Percentiles rank a stretch among this genome's conserved stretches.
phyloP scores from a whole-genome alignment of 768 basidiomycete species.

The Stropharia rugosoannulata region DNA sequence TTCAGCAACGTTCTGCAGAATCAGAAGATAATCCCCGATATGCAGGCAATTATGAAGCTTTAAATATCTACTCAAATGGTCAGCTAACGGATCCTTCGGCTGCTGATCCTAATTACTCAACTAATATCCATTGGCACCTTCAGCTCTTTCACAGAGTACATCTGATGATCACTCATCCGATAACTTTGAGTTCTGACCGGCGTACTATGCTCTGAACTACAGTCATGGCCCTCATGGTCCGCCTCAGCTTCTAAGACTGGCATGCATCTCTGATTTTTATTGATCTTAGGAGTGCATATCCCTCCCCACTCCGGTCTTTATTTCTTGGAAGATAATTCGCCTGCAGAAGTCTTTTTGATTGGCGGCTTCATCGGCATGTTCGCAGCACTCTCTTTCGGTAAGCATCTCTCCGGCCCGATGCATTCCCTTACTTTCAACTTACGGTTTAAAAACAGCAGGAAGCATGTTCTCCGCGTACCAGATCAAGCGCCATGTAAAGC shows the following conservation, averaged over 20 bases:
- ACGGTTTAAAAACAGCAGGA: not conserved
- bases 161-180: not conserved
- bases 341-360: conserved; percentile 16
- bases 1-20: not conserved
- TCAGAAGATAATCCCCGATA: not conserved
- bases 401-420: not conserved
- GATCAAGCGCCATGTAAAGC: not conserved
- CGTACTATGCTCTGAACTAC: not conserved
- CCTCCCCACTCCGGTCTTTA: conserved; percentile 22
- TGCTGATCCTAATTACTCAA: not conserved
- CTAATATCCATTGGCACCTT: not conserved
- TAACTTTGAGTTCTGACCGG: not conserved
- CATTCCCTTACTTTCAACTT: not conserved
- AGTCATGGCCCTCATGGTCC: conserved; percentile 6
- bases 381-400: conserved; percentile 13
- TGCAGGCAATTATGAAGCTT: not conserved
- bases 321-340: conserved; percentile 18
- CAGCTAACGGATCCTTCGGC: not conserved
- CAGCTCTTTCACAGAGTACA: not conserved
- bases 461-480: conserved; percentile 2
- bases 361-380: conserved; percentile 12
- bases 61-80: not conserved
- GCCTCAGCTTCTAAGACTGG: not conserved
- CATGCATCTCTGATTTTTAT: not conserved
- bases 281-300: conserved; percentile 17